Conservation (phyloP, 176 grass and related monocot genomes). For the Cymbopogon citratus region DNA sequence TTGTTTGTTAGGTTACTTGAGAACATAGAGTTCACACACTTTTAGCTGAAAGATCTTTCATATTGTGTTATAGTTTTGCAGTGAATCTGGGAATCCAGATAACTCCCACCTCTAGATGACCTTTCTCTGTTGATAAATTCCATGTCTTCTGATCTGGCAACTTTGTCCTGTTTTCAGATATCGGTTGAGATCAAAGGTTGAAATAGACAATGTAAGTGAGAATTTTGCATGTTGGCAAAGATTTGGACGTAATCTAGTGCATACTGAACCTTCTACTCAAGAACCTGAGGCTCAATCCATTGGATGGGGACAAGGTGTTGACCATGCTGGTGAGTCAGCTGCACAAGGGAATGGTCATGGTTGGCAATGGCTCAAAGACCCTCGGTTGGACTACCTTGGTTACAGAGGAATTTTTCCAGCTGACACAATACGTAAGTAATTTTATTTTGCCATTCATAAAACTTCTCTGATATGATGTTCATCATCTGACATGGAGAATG, state of each 20-base stretch:
- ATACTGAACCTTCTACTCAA: slow-evolving; percentile 41
- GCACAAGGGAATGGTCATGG: slow-evolving; percentile 64
- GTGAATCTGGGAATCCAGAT: neutral
- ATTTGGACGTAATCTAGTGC: slow-evolving; percentile 46
- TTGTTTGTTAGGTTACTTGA: neutral
- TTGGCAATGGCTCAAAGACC: slow-evolving; percentile 91
- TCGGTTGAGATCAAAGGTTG: slow-evolving; percentile 70
- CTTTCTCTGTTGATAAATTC: neutral
- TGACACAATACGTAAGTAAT: slow-evolving; percentile 54
- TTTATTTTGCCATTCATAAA: neutral
- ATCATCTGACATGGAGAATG: neutral
- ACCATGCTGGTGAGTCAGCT: slow-evolving; percentile 47
- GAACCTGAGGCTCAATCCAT: slow-evolving; percentile 71
- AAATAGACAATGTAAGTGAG: slow-evolving; percentile 74
- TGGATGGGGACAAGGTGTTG: slow-evolving; percentile 71
- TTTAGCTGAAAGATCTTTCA: neutral
- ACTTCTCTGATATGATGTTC: neutral
- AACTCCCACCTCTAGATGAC: neutral
- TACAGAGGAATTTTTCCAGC: slow-evolving; percentile 89
- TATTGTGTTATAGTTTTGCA: neutral
- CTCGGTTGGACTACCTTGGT: slow-evolving; percentile 66
- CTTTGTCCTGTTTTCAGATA: slow-evolving; percentile 33
- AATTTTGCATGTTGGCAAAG: slow-evolving; percentile 86
- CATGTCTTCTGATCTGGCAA: neutral
- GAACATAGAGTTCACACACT: neutral